Conservation (phyloP, 1,284 basidiomycete genomes). For the Malassezia japonica region DNA sequence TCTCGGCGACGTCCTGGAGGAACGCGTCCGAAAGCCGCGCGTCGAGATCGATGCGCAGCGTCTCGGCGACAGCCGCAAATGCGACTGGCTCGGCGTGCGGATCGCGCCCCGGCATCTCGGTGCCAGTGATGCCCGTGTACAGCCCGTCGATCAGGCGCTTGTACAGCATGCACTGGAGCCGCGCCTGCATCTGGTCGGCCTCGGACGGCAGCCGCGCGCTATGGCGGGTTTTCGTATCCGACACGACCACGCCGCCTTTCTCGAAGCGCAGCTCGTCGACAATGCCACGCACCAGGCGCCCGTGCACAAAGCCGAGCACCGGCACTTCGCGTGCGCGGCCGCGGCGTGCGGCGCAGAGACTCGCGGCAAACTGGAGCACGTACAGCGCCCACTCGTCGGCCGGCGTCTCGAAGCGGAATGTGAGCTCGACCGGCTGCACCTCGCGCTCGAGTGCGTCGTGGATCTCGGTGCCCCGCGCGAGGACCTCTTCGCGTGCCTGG, state of each 20-base stretch:
- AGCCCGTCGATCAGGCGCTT: slow-evolving; percentile 28
- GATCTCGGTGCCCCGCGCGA: slow-evolving; percentile 51
- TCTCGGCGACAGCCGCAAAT: slow-evolving; percentile 8
- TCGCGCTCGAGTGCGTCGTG: slow-evolving; percentile 72
- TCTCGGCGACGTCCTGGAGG: slow-evolving; percentile 16
- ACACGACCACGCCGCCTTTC: slow-evolving; percentile 1
- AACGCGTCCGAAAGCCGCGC: slow-evolving; percentile 20
- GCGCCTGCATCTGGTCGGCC: slow-evolving; percentile 26
- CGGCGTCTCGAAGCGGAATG: slow-evolving; percentile 52
- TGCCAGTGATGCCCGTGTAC: background rate
- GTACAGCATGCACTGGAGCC: slow-evolving; percentile 44
- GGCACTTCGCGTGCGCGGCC: slow-evolving; percentile 30
- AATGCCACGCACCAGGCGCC: slow-evolving; percentile 33
- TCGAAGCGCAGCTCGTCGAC: slow-evolving; percentile 32
- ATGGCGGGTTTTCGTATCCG: slow-evolving; percentile 39
- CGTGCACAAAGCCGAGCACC: slow-evolving; percentile 34
- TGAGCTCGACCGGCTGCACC: slow-evolving; percentile 57
- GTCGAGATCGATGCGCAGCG: slow-evolving; percentile 18
- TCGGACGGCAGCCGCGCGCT: slow-evolving; percentile 20
- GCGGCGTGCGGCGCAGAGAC: slow-evolving; percentile 12
- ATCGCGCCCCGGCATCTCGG: slow-evolving; percentile 2
- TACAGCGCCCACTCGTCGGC: slow-evolving; percentile 67
- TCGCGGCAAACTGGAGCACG: slow-evolving; percentile 49
- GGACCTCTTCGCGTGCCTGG: slow-evolving; percentile 20
- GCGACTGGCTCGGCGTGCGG: slow-evolving; percentile 21